Conservation (phyloP, 805 yeast genomes). For the Kluyveromyces aestuarii region DNA sequence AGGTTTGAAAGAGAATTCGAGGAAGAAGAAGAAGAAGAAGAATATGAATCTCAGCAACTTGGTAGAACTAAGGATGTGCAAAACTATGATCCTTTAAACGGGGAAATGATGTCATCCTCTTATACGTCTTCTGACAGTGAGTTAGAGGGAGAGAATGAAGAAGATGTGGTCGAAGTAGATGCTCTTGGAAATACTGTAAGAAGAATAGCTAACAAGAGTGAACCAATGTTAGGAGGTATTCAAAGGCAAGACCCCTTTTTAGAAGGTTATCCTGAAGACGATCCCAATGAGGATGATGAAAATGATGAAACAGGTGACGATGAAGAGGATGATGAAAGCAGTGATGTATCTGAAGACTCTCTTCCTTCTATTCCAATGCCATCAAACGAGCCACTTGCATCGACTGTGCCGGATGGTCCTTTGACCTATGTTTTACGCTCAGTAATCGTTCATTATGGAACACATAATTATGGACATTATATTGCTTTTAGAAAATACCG, state of each 20-base stretch:
- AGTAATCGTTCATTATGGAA: slow-evolving; percentile 87
- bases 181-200: slow-evolving; percentile 26
- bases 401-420: slow-evolving; percentile 31
- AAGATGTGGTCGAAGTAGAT: slow-evolving; percentile 22
- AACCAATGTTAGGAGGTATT: slow-evolving; percentile 6
- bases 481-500: slow-evolving; percentile 75
- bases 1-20: slow-evolving; percentile 26
- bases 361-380: slow-evolving; percentile 1
- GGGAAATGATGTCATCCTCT: slow-evolving; percentile 13
- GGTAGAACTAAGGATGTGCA: slow-evolving; percentile 10
- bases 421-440: slow-evolving; percentile 68
- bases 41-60: background rate
- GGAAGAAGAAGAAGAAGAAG: slow-evolving; percentile 25
- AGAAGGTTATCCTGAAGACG: slow-evolving; percentile 8
- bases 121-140: slow-evolving; percentile 10
- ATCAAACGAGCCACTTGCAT: slow-evolving; percentile 4
- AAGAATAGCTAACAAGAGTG: slow-evolving; percentile 7
- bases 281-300: slow-evolving; percentile 6
- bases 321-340: slow-evolving; percentile 8
- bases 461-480: slow-evolving; percentile 96
- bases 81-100: slow-evolving; percentile 24
- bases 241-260: slow-evolving; percentile 3
- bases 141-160: slow-evolving; percentile 11
- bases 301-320: slow-evolving; percentile 8
- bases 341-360: slow-evolving; percentile 4